Base-by-base conservation (phyloP, 1,284 basidiomycete species). In the Ustilago esculenta region DNA sequence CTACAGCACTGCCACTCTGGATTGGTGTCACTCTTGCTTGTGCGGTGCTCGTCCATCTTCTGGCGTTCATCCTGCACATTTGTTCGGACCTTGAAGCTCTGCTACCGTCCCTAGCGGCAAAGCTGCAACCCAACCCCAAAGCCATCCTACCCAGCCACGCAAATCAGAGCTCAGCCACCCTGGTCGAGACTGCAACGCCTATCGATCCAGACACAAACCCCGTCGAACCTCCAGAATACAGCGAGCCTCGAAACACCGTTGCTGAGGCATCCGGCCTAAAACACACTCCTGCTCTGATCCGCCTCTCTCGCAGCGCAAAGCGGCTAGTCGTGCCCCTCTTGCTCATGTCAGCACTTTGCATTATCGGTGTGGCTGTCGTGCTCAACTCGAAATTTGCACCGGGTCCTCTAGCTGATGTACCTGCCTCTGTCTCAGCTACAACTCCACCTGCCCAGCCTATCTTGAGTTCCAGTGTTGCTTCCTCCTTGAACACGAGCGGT, bases 311-410 rank as follows among this genome's bases (percentile, higher is more conserved):
- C 5, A 48, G 46, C n/a, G 25, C 41, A 3, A 65, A 65, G 24
- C 35, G 42, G 20, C 4, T 53, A 12, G 14, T 54, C 1, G 46
- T 58, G 5, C 54, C 54, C 12, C 7, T 65, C 33, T 33, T 65
- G 36, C 32, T 65, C 0, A 10, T 52, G 7, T 44, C 61, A 2
- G 49, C 50, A 7, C 20, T 57, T 20, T 41, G 12, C 1, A 41
- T 43, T 35, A 35, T 65, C 1, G 54, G 23, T 0, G 41, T 65
- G 4, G 61, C 61, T 12, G 54, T 65, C 9, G 61, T 65, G 32
- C 17, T 65, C 25, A 65, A 53, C 29, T 30, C 45, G 0, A 65
- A 65, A 37, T 58, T 65, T 34, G 45, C 54, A 7, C 35, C 30
- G 14, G 54, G 61, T 9, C 21, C 47, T 2, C 47, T 63, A 1